Conservation (phyloP, 1,284 basidiomycete genomes). For the Ceratobasidium sp. region DNA sequence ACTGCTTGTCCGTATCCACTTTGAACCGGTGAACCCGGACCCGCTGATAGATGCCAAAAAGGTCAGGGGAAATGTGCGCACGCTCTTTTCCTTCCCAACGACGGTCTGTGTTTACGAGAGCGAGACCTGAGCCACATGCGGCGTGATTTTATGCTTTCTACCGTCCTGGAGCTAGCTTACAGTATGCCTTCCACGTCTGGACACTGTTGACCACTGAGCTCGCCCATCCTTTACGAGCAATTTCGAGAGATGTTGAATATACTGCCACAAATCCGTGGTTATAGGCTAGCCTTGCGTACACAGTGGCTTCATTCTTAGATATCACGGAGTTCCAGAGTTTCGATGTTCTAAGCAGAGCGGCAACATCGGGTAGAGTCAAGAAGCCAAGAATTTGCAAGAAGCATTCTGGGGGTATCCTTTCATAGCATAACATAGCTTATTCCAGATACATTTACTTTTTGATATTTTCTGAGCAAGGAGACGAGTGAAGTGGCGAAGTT, state of each 20-base stretch:
- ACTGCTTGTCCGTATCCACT: slow-evolving; percentile 21
- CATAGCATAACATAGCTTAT: neutral
- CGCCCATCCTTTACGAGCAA: slow-evolving; percentile 17
- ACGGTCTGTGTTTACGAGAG: neutral
- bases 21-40: slow-evolving; percentile 25
- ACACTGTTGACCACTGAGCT: neutral
- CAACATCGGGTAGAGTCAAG: slow-evolving; percentile 7
- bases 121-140: neutral
- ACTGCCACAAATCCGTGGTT: slow-evolving; percentile 8
- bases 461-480: too few relatives aligned
- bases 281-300: slow-evolving; percentile 5
- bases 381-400: neutral
- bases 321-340: neutral
- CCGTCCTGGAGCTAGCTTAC: neutral
- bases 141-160: too few relatives aligned
- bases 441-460: neutral
- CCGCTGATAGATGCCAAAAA: slow-evolving; percentile 12
- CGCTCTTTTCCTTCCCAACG: slow-evolving; percentile 29
- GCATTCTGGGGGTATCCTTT: slow-evolving; percentile 15
- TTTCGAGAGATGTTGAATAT: slow-evolving; percentile 10
- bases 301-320: neutral
- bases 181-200: slow-evolving; percentile 18
- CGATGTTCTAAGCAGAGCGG: slow-evolving; percentile 10
- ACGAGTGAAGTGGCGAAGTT: too few relatives aligned
- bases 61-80: slow-evolving; percentile 3